A percentile compares a stretch with the other conserved stretches of the same genome.
Evolutionary conservation across 352 stramenopile genomes (phyloP).

Genomic region (Globisporangium carolinianum): DNA sequence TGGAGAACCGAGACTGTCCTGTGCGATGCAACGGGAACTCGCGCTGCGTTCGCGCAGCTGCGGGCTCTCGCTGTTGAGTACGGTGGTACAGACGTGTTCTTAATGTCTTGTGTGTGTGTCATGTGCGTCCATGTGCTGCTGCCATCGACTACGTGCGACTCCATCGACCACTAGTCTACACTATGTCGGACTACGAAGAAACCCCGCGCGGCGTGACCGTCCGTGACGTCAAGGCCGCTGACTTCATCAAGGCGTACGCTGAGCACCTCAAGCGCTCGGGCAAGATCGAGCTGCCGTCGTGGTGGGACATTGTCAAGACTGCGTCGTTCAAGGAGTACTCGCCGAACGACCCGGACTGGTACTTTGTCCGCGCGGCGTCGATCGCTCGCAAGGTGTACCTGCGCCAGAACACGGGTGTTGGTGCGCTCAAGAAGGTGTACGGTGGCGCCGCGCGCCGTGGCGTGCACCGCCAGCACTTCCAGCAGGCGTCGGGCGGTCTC

Average conservation of each 20-base stretch:
- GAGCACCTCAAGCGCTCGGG: constrained; percentile 98
- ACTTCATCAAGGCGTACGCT: constrained; percentile 98
- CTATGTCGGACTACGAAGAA: constrained; percentile 84
- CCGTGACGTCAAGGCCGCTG: constrained; percentile 93
- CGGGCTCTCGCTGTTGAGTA: constrained; percentile 34
- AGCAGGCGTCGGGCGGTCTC: constrained; percentile 93
- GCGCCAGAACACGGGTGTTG: constrained; percentile 94
- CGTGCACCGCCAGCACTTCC: constrained; percentile 94
- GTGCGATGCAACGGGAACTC: constrained; percentile 40
- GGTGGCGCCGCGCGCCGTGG: constrained; percentile 90
- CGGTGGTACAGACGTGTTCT: constrained; percentile 91
- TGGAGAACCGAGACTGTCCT: constrained; percentile 90
- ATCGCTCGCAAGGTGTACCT: constrained; percentile 99
- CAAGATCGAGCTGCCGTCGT: constrained; percentile 97
- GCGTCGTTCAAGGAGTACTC: constrained; percentile 97
- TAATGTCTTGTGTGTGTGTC: constrained; percentile 39
- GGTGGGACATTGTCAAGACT: constrained; percentile 98
- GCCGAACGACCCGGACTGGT: constrained; percentile 97
- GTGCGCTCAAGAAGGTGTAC: constrained; percentile 97
- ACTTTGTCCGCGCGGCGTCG: constrained; percentile 97
- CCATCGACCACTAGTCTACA: constrained; percentile 7
- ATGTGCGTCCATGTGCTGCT: constrained; percentile 1
- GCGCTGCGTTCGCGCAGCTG: constrained; percentile 9
- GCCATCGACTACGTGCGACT: constrained; percentile 37
- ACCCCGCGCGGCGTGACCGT: constrained; percentile 92